Evolutionary conservation across 176 grass and related monocot species (phyloP), one percentile per base, ranked within the genome.

Genomic region (Typha latifolia): DNA sequence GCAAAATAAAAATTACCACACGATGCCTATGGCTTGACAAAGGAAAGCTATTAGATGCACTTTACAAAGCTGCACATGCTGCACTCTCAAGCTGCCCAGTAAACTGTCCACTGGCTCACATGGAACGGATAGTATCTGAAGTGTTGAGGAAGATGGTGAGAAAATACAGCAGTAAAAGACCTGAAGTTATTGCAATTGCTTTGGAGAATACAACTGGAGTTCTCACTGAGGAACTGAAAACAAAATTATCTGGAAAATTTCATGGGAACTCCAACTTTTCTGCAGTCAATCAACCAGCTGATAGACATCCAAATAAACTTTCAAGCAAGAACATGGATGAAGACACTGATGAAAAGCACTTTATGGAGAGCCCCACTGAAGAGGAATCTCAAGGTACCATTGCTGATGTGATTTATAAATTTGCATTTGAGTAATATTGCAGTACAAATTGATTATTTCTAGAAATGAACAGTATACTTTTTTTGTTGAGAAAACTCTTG

Each of bases 11-110:
- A 78, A 93, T 99, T 49, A 84, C 84, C 50, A 93, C 89, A 22
- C 79, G 94, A 12, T 99, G 94, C 64, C 75, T 99, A 48, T 99
- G 94, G 94, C 83, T 99, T 70, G 94, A 99, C 80, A 86, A 93
- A 57, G 94, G 94, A 82, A 93, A 90, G 76, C 72, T 99, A 68
- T 62, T 99, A 24, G 89, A 93, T 51, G 89, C 81, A 73, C 86
- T 99, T 47, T 89, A 99, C 51, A 99, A 90, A 78, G 89, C 81
- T 85, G 89, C 89, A 0, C 69, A 78, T 83, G 89, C 89, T 82
- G 94, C 89, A 47, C 80, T 93, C 50, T 82, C 83, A 72, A 99
- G 94, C 57, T 99, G 94, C 80, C 94, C 94, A 15, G 62, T 90
- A 68, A 93, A 80, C 67, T 93, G 83, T 62, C 94, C 94, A 50